phyloP scores from a whole-genome alignment of 768 basidiomycete genomes.

The Suillus subaureus region DNA sequence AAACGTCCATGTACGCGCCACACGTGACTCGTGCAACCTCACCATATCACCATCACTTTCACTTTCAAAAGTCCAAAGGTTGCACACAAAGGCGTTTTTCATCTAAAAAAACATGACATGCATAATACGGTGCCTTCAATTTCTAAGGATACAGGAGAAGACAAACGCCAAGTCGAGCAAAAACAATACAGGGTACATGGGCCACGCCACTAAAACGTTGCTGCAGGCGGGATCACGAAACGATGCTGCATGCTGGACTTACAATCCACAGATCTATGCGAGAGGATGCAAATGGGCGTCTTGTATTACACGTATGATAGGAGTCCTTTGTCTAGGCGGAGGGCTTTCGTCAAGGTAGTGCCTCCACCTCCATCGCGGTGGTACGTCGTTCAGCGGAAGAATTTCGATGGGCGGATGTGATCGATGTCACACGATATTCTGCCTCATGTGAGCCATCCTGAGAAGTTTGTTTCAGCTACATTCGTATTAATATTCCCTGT shows the following conservation, averaged over 20 bases:
- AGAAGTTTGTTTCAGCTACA: slow-evolving; percentile 20
- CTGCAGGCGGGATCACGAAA: slow-evolving; percentile 4
- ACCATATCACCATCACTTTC: not conserved
- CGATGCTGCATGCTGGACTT: not conserved
- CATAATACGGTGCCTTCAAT: not conserved
- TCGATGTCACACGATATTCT: slow-evolving; percentile 11
- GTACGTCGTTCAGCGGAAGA: slow-evolving; percentile 9
- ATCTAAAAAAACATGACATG: not conserved
- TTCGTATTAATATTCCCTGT: not conserved
- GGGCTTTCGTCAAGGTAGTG: not conserved
- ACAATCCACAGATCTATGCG: slow-evolving; percentile 1
- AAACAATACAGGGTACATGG: slow-evolving; percentile 2
- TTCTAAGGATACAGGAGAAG: slow-evolving; percentile 1
- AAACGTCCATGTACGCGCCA: slow-evolving; percentile 29
- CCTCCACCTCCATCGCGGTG: not conserved
- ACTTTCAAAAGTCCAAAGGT: not conserved
- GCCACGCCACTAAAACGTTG: slow-evolving; percentile 2
- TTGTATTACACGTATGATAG: not conserved
- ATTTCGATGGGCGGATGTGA: slow-evolving; percentile 20
- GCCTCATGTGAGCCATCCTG: slow-evolving; percentile 19
- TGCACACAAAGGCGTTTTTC: not conserved
- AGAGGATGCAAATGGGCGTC: not conserved
- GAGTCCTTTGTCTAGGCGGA: not conserved
- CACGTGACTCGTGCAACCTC: slow-evolving; percentile 29
- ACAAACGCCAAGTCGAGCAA: not conserved